Evolutionary conservation across 139 green algal species (phyloP).

Genomic region (Coelastrella sp.): DNA sequence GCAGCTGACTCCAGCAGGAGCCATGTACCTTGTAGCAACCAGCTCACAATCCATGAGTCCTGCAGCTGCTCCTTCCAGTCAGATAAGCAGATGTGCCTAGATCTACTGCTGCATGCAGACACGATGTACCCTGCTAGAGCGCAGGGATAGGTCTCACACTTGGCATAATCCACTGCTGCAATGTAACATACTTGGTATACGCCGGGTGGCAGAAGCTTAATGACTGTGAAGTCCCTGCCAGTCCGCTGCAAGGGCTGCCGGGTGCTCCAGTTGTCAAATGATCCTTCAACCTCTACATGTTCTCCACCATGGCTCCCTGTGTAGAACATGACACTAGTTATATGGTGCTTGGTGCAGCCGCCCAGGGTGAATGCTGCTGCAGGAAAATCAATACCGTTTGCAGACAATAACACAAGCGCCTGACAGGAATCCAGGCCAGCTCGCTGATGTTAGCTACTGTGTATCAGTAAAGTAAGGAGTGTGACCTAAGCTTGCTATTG

Average conservation of each 20-base stretch:
- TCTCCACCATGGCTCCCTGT: slow-evolving; percentile 90
- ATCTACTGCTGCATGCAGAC: not conserved
- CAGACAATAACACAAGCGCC: not conserved
- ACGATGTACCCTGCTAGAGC: not conserved
- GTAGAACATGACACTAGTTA: not conserved
- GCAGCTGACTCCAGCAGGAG: no score
- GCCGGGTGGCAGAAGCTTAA: slow-evolving; percentile 95
- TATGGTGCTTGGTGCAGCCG: not conserved
- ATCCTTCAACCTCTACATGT: slow-evolving; percentile 93
- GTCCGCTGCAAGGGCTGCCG: slow-evolving; percentile 83
- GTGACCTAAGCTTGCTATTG: no score
- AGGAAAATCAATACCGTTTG: not conserved
- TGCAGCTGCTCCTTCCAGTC: not conserved
- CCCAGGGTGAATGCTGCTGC: no score
- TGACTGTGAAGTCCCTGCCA: slow-evolving; percentile 95
- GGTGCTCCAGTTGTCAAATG: slow-evolving; percentile 97
- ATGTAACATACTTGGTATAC: slow-evolving; percentile 86
- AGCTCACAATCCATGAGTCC: not conserved
- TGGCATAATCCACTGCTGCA: no score
- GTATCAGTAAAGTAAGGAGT: no score
- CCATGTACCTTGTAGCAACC: no score
- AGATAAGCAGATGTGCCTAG: no score
- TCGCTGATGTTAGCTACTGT: no score
- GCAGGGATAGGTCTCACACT: no score
- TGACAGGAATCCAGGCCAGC: no score